phyloP scores from a whole-genome alignment of 1,284 basidiomycete species.

The Naganishia sp. region DNA sequence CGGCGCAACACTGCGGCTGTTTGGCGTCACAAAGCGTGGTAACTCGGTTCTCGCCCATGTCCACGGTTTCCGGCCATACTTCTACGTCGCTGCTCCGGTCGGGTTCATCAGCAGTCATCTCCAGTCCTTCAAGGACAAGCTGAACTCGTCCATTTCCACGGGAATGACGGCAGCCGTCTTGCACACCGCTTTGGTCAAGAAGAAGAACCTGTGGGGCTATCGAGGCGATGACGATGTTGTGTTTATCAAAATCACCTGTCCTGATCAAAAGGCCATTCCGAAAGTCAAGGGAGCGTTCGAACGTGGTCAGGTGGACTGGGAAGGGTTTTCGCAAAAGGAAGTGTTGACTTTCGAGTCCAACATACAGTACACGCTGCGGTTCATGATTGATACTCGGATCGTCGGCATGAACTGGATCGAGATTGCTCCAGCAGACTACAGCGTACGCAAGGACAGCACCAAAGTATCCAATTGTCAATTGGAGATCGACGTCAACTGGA shows the following conservation, averaged over 20 bases:
- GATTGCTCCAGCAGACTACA: conserved; percentile 76
- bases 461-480: conserved; percentile 82
- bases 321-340: conserved; percentile 65
- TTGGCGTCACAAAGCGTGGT: conserved; percentile 83
- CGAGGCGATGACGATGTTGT: conserved; percentile 72
- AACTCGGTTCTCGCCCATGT: conserved; percentile 83
- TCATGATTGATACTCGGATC: conserved; percentile 95
- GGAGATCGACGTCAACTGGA: conserved; percentile 73
- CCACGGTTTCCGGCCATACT: conserved; percentile 82
- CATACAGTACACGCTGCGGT: conserved; percentile 80
- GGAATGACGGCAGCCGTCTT: conserved; percentile 56
- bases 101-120: conserved; percentile 74
- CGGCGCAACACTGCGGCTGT: conserved; percentile 68
- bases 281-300: conserved; percentile 93
- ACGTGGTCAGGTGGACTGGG: conserved; percentile 72
- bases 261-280: conserved; percentile 72
- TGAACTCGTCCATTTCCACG: conserved; percentile 60
- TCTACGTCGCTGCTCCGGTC: conserved; percentile 80
- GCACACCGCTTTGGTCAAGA: conserved; percentile 65
- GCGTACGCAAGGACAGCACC: conserved; percentile 60
- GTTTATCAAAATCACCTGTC: conserved; percentile 79
- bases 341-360: conserved; percentile 87
- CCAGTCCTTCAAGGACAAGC: conserved; percentile 63
- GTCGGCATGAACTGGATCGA: conserved; percentile 99
- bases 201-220: conserved; percentile 82